phyloP scores from a whole-genome alignment of 176 grass and related monocot genomes.

The Cenchrus purpureus region DNA sequence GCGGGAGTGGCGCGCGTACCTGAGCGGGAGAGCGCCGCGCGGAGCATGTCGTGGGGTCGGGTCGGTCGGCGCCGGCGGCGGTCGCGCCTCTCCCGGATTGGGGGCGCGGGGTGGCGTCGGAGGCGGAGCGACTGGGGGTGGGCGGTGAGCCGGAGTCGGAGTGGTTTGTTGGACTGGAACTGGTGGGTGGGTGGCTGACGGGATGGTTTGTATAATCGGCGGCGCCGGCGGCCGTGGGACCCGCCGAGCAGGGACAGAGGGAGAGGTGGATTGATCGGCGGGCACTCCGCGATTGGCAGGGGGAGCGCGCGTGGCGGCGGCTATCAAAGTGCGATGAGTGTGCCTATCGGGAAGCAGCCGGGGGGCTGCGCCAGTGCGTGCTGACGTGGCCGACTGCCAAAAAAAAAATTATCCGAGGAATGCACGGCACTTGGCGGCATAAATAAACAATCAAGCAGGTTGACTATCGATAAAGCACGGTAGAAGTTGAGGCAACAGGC shows the following conservation, averaged over 20 bases:
- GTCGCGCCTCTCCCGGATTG: constrained; percentile 12
- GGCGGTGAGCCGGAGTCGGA: neutral
- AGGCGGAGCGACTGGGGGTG: neutral
- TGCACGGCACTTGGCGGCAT: too few relatives aligned
- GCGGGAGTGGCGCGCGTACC: neutral
- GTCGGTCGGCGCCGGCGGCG: constrained; percentile 14
- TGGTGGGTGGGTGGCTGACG: neutral
- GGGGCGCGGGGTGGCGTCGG: neutral
- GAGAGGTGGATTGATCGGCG: neutral
- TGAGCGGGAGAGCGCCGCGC: constrained; percentile 50
- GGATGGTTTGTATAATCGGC: neutral
- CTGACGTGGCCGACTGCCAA: constrained; percentile 2
- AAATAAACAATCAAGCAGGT: too few relatives aligned
- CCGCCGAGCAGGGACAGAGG: neutral
- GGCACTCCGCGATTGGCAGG: too few relatives aligned
- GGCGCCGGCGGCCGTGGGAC: neutral
- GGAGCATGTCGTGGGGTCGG: constrained; percentile 39
- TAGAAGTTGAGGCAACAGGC: too few relatives aligned
- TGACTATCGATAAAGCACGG: too few relatives aligned
- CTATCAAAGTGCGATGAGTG: constrained; percentile 4
- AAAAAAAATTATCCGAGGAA: neutral
- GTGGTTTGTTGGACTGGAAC: neutral
- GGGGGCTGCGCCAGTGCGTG: neutral
- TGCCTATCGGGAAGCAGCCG: constrained; percentile 1
- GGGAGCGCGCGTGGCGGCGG: neutral